These are phyloP conservation scores for Colletotrichum eremochloae DNA, from an alignment of 2,329 filamentous ascomycete genomes.

Conservation along the genomic window DNA sequence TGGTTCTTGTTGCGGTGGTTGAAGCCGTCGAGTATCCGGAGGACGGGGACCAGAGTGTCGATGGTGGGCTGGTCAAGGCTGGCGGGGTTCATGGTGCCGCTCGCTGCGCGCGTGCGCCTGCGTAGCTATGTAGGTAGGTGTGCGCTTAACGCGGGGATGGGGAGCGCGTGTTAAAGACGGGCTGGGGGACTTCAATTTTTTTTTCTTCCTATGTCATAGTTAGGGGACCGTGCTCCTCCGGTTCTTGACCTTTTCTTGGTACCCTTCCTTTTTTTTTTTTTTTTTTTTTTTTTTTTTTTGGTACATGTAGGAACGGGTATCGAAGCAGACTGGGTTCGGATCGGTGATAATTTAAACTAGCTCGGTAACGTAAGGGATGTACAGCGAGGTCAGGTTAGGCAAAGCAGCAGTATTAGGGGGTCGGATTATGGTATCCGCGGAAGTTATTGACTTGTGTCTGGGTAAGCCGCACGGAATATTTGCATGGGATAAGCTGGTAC, in stretches of 20 bases:
- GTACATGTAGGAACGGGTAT: no score
- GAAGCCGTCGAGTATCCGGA: constrained; percentile 76
- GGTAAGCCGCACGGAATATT: constrained; percentile 13
- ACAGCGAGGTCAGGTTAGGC: neutral
- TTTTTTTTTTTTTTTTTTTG: neutral
- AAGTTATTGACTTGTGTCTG: neutral
- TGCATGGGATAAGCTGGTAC: constrained; percentile 7
- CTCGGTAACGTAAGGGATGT: constrained; percentile 6
- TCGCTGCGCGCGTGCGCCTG: neutral
- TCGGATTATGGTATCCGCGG: neutral
- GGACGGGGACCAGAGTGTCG: constrained; percentile 53
- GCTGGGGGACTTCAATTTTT: neutral
- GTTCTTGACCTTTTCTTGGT: neutral
- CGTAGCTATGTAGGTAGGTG: neutral
- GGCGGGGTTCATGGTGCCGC: neutral
- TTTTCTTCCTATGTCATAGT: neutral
- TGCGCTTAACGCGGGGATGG: neutral
- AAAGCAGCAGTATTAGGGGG: neutral
- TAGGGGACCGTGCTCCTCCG: neutral
- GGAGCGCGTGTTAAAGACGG: neutral
- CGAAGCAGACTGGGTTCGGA: constrained; percentile 11
- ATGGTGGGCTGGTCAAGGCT: neutral
- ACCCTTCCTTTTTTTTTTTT: neutral
- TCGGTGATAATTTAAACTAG: constrained; percentile 6
- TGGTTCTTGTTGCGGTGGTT: constrained; percentile 92